These are phyloP conservation scores for Fusarium piperis DNA, from an alignment of 2,329 filamentous ascomycete species.

Conservation along the genomic window DNA sequence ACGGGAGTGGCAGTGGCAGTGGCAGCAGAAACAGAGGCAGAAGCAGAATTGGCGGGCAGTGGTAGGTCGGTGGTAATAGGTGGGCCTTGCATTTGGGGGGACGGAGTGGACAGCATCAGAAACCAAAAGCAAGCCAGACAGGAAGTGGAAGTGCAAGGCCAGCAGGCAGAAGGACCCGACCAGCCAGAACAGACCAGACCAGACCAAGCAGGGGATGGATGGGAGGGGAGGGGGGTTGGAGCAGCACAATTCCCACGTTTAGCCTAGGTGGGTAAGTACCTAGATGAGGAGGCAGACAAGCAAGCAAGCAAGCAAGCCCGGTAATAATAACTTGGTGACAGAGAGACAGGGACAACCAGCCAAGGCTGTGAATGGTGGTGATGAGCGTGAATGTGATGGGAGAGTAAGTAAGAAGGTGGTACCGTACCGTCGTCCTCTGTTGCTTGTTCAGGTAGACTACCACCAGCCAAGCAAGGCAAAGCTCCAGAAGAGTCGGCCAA, in stretches of 20 bases:
- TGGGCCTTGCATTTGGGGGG: neutral
- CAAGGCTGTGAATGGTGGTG: neutral
- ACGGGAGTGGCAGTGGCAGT: slow-evolving; percentile 3
- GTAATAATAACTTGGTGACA: slow-evolving; percentile 2
- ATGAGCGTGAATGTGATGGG: neutral
- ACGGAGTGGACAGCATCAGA: slow-evolving; percentile 6
- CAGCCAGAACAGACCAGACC: neutral
- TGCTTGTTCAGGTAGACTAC: slow-evolving; percentile 1
- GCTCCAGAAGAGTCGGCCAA: slow-evolving; percentile 13
- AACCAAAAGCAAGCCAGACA: slow-evolving; percentile 31
- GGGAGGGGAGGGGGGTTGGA: slow-evolving; percentile 17
- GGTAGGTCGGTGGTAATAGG: slow-evolving; percentile 14
- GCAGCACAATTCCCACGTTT: slow-evolving; percentile 20
- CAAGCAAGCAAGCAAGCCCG: neutral
- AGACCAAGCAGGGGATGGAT: neutral
- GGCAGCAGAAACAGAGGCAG: slow-evolving; percentile 6
- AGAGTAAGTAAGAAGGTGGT: neutral
- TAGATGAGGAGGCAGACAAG: neutral
- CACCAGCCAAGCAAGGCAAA: slow-evolving; percentile 7
- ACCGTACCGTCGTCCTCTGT: neutral
- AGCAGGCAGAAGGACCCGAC: slow-evolving; percentile 4
- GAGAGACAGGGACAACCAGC: neutral
- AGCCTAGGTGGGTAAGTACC: slow-evolving; percentile 16
- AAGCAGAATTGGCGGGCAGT: slow-evolving; percentile 18
- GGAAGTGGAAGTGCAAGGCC: slow-evolving; percentile 15